A percentile compares a stretch with the other conserved stretches of the same genome.
These are phyloP conservation scores for Phytopythium oedochilum DNA, from an alignment of 352 stramenopile genomes.

Conservation along the genomic window DNA sequence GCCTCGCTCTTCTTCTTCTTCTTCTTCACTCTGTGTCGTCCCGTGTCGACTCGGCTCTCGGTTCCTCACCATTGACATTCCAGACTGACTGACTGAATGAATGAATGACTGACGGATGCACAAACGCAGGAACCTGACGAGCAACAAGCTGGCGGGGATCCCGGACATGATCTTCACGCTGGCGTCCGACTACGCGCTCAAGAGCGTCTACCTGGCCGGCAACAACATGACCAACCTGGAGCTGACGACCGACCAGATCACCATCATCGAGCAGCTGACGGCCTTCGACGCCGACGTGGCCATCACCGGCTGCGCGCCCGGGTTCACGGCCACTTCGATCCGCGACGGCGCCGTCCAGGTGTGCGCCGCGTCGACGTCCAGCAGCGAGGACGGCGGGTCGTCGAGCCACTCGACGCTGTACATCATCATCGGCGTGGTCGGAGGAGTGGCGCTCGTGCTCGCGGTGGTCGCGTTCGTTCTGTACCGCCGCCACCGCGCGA, in stretches of 20 bases:
- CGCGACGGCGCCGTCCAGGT: slow-evolving; percentile 20
- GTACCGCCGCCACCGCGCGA: slow-evolving; percentile 21
- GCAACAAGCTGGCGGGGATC: slow-evolving; percentile 40
- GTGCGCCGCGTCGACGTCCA: slow-evolving; percentile 15
- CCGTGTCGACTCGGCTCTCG: too few relatives aligned
- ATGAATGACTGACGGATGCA: too few relatives aligned
- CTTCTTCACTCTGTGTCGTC: too few relatives aligned
- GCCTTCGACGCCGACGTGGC: slow-evolving; percentile 39
- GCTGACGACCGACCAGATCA: slow-evolving; percentile 30
- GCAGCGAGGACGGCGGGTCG: slow-evolving; percentile 7
- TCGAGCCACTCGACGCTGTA: slow-evolving; percentile 25
- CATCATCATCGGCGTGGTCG: slow-evolving; percentile 41
- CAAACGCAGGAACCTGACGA: slow-evolving; percentile 35
- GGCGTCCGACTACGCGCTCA: slow-evolving; percentile 27
- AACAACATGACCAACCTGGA: slow-evolving; percentile 60
- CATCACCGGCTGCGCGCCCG: slow-evolving; percentile 22
- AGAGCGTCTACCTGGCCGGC: slow-evolving; percentile 34
- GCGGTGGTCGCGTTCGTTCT: slow-evolving; percentile 33
- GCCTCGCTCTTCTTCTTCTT: too few relatives aligned
- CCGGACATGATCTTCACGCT: slow-evolving; percentile 40
- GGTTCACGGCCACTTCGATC: slow-evolving; percentile 14
- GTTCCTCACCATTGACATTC: too few relatives aligned
- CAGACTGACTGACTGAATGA: too few relatives aligned
- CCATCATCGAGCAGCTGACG: slow-evolving; percentile 34
- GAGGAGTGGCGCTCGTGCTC: slow-evolving; percentile 28